These are phyloP conservation scores for Rugosomyces carneus DNA, from an alignment of 1,284 basidiomycete genomes.

Conservation along the genomic window DNA sequence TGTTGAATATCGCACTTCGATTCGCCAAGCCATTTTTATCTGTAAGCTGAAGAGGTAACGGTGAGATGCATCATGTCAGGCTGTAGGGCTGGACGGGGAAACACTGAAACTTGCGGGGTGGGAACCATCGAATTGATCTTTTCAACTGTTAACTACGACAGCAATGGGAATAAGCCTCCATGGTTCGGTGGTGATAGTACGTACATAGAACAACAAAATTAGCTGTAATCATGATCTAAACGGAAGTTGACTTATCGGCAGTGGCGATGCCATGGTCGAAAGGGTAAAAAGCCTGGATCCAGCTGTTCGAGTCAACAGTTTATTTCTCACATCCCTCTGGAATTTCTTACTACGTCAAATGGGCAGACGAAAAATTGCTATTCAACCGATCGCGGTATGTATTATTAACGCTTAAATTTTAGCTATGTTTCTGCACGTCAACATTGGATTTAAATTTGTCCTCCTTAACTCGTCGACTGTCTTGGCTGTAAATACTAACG, in stretches of 20 bases:
- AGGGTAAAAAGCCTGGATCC: conserved; percentile 8
- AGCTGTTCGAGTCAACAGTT: not conserved
- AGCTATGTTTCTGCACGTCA: not conserved
- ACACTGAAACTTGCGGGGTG: not conserved
- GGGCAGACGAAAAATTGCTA: conserved; percentile 89
- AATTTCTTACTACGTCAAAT: conserved; percentile 39
- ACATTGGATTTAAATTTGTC: conserved; percentile 3
- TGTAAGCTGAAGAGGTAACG: no score
- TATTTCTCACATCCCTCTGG: not conserved
- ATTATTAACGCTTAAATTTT: not conserved
- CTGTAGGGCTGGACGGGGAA: no score
- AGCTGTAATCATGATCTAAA: conserved; percentile 5
- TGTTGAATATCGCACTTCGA: no score
- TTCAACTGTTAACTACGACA: not conserved
- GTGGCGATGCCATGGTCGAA: conserved; percentile 8
- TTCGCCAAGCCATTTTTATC: no score
- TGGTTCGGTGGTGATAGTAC: not conserved
- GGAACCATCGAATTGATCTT: not conserved
- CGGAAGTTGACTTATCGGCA: conserved; percentile 11
- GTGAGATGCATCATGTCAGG: no score
- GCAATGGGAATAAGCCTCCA: not conserved
- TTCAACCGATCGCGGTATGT: conserved; percentile 78
- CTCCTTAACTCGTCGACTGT: not conserved
- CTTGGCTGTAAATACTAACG: conserved; percentile 13
- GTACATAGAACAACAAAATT: not conserved